phyloP scores from a whole-genome alignment of 495 filamentous ascomycete species.

The Friedmanniomyces simplex region DNA sequence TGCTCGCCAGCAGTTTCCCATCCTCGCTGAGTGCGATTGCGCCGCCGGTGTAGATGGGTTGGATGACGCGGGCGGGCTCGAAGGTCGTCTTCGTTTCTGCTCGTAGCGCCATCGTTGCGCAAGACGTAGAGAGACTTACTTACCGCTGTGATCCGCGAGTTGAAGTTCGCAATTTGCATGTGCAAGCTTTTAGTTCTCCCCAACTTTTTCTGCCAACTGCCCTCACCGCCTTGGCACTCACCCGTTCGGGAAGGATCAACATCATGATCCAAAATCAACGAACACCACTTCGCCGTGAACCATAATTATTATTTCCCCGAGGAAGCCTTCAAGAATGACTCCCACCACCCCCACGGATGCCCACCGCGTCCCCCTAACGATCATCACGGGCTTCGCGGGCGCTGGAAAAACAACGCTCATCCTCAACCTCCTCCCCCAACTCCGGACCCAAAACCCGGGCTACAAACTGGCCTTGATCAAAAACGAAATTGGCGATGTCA shows the following conservation, averaged over 20 bases:
- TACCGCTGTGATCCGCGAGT: no score
- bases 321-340: neutral
- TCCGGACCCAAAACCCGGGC: conserved; percentile 40
- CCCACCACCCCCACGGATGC: neutral
- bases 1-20: conserved; percentile 76
- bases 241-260: no score
- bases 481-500: conserved; percentile 95
- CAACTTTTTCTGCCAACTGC: neutral
- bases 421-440: conserved; percentile 78
- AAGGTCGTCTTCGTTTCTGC: conserved; percentile 66
- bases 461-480: conserved; percentile 93
- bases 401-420: conserved; percentile 91
- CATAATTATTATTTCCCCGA: no score
- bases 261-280: neutral
- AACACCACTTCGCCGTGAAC: no score
- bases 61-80: conserved; percentile 65
- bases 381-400: conserved; percentile 89
- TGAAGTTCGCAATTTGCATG: no score
- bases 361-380: conserved; percentile 72
- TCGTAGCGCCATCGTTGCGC: conserved; percentile 28
- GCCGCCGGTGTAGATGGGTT: conserved; percentile 89
- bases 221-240: neutral
- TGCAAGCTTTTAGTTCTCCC: no score
- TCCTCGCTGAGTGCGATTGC: conserved; percentile 70
- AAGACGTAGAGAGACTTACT: no score